Base-by-base conservation (phyloP, 2,329 filamentous ascomycete species). In the Lasiodiplodia hormozganensis region DNA sequence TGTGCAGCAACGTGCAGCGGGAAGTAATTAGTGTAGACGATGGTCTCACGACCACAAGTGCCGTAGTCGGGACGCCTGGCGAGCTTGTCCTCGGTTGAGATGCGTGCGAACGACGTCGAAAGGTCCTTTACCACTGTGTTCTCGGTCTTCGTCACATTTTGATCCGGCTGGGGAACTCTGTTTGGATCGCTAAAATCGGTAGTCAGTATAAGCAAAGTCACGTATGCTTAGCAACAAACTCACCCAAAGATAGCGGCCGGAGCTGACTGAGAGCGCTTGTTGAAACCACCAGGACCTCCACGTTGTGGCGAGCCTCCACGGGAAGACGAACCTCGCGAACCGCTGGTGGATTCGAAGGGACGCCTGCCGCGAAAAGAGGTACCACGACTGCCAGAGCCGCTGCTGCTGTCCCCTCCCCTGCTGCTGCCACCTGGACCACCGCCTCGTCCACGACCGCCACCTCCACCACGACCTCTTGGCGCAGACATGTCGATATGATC, bases 21-120 rank as follows among this genome's bases (percentile, higher is more conserved):
- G 65, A 80, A 76, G 69, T 77, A 80, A 51, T 81, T 85, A 0
- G 84, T 79, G 23, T 80, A 77, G 0, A 85, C 74, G 0, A 80
- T 69, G 36, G 82, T 80, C 0, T 70, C 34, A 28, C 47, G 76
- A 21, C 83, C 83, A 31, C 72, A 67, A 0, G 70, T 80, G 0
- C 81, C 84, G 68, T 78, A 77, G 0, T 71, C 74, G 25, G 77
- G 74, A 3, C 75, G 71, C 8, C 58, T 56, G 18, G 77, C 76
- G 38, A 79, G 31, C 1, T 66, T 65, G n/a, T 72, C 70, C 5
- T 71, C 71, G 4, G 76, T 56, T 1, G 74, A 76, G 8, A 69
- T 70, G 7, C 67, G 69, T 0, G 74, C 72, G n/a, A 79, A 65
- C 2, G 72, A 69, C 25, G 71, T 65, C 2, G 73, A 71, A 2